These are phyloP conservation scores for Coemansia sp. DNA, from an alignment of 192 early-diverging fungal species.

Conservation along the genomic window DNA sequence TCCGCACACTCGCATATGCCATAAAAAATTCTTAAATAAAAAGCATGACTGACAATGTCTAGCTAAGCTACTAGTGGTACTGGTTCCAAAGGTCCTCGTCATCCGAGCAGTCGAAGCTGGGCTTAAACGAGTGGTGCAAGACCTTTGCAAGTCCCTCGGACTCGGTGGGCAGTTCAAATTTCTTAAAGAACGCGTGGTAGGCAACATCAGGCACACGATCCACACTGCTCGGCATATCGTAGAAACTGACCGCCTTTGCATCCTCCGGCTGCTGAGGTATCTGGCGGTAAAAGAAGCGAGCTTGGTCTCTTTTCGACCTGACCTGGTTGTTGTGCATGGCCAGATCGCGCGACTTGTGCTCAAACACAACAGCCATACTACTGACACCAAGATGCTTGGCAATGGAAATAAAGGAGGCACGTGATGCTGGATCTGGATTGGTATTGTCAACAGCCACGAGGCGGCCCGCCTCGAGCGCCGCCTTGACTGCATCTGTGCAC, in stretches of 20 bases:
- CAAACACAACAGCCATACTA: slow-evolving; percentile 54
- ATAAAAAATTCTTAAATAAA: too few relatives aligned
- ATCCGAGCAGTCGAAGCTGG: slow-evolving; percentile 18
- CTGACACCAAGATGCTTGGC: slow-evolving; percentile 54
- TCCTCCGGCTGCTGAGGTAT: background rate
- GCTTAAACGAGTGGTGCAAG: slow-evolving; percentile 29
- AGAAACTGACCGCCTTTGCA: background rate
- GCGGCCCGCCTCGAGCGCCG: slow-evolving; percentile 58
- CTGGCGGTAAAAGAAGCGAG: slow-evolving; percentile 21
- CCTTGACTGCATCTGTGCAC: slow-evolving; percentile 63
- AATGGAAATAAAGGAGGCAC: slow-evolving; percentile 66
- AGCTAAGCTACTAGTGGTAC: slow-evolving; percentile 22
- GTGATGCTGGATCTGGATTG: slow-evolving; percentile 66
- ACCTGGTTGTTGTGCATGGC: slow-evolving; percentile 82
- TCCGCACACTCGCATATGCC: too few relatives aligned
- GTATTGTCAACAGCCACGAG: slow-evolving; percentile 84
- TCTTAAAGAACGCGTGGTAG: slow-evolving; percentile 46
- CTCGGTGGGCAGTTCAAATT: slow-evolving; percentile 16
- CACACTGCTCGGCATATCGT: slow-evolving; percentile 3
- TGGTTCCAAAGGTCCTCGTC: slow-evolving; percentile 46
- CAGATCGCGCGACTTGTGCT: slow-evolving; percentile 67
- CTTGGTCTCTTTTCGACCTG: slow-evolving; percentile 57
- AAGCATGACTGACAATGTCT: background rate
- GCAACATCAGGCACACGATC: slow-evolving; percentile 45
- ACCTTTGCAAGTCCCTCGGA: slow-evolving; percentile 33